Conservation (phyloP, 169 alveolate genomes). For the Cryptosporidium sp. region DNA sequence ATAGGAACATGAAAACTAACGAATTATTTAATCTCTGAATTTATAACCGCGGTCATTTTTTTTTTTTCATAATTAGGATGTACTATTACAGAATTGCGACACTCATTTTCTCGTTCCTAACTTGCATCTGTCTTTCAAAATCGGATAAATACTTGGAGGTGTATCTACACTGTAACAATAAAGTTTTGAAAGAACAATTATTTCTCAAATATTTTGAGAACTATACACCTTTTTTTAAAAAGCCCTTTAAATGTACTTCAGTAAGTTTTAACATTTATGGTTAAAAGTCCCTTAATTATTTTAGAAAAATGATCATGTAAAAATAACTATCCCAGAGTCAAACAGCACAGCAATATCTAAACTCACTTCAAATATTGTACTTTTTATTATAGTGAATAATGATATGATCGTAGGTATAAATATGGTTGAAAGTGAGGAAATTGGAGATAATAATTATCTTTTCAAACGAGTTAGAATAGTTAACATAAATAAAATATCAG, state of each 20-base stretch:
- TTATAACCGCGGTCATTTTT: background rate
- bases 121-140: background rate
- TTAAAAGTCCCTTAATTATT: background rate
- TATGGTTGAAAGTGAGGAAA: background rate
- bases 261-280: conserved; percentile 15
- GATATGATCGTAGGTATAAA: conserved; percentile 13
- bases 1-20: background rate
- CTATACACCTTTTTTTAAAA: background rate
- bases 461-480: conserved; percentile 9
- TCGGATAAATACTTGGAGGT: background rate
- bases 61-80: background rate
- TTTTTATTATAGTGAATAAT: background rate
- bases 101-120: background rate
- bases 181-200: background rate
- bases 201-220: background rate
- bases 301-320: conserved; percentile 24
- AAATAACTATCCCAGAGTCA: conserved; percentile 2
- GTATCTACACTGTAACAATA: conserved; percentile 10
- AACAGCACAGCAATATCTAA: background rate
- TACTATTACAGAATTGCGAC: background rate
- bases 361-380: conserved; percentile 24
- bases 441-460: background rate
- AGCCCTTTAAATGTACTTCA: background rate
- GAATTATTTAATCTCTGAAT: background rate
- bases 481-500: background rate